phyloP scores from a whole-genome alignment of 495 filamentous ascomycete genomes.

The Penicillium daleae region DNA sequence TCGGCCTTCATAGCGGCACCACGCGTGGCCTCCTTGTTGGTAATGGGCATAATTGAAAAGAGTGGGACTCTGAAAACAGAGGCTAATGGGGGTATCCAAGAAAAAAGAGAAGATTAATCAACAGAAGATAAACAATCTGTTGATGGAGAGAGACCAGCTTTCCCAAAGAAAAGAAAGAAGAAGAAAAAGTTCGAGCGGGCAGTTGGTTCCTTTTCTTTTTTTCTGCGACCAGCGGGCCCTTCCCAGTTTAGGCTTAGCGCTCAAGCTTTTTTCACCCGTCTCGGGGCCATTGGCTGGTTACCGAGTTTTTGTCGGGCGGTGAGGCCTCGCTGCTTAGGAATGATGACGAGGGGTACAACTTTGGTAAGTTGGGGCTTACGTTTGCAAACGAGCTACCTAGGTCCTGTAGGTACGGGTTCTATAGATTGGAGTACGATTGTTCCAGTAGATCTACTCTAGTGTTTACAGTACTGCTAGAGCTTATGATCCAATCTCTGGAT shows the following conservation, averaged over 20 bases:
- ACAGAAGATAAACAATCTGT: conserved; percentile 53
- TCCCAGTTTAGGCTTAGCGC: conserved; percentile 28
- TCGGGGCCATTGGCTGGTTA: conserved; percentile 40
- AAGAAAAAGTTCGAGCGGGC: conserved; percentile 47
- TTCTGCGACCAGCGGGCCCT: conserved; percentile 29
- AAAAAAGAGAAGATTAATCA: conserved; percentile 38
- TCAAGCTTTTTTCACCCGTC: conserved; percentile 8
- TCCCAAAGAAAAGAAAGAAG: conserved; percentile 59
- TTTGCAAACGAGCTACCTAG: no score
- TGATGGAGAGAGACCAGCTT: conserved; percentile 59
- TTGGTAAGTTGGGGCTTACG: neutral
- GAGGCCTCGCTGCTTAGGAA: conserved; percentile 20
- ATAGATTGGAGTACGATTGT: no score
- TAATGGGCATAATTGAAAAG: conserved; percentile 65
- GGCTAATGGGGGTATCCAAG: conserved; percentile 10
- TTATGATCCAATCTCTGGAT: neutral
- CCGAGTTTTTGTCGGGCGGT: conserved; percentile 43
- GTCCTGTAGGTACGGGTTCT: no score
- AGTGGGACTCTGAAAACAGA: conserved; percentile 24
- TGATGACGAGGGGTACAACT: conserved; percentile 13
- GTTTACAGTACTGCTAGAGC: neutral
- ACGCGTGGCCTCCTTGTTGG: conserved; percentile 61
- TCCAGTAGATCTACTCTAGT: no score
- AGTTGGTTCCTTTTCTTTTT: conserved; percentile 43
- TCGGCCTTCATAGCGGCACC: conserved; percentile 50